These are phyloP conservation scores for Neonectria ditissima DNA, from an alignment of 2,329 filamentous ascomycete species.

Conservation along the genomic window DNA sequence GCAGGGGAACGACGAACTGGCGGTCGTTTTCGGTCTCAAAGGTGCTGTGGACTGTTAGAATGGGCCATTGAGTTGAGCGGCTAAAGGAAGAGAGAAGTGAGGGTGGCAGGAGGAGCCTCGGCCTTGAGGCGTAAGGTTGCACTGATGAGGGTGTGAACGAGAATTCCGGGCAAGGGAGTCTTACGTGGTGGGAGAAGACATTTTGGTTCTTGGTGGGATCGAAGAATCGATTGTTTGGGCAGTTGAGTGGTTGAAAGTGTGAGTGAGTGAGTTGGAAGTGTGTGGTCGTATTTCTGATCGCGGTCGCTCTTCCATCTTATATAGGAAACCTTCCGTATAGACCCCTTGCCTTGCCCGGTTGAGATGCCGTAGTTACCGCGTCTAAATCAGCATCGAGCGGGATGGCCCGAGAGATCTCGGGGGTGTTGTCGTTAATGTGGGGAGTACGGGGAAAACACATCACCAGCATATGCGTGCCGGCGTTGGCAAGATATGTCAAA, in stretches of 20 bases:
- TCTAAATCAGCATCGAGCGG: background rate
- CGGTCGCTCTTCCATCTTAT: background rate
- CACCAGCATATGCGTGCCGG: slow-evolving; percentile 2
- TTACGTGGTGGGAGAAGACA: slow-evolving; percentile 45
- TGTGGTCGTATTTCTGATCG: slow-evolving; percentile 18
- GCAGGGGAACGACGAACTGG: slow-evolving; percentile 45
- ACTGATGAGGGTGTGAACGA: background rate
- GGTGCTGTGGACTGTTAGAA: background rate
- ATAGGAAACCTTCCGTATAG: background rate
- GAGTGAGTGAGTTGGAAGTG: too few species aligned
- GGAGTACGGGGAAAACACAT: background rate
- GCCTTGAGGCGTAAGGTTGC: slow-evolving; percentile 21
- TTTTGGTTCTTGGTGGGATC: slow-evolving; percentile 35
- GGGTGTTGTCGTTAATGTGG: background rate
- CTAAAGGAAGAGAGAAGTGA: slow-evolving; percentile 34
- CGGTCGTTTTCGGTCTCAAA: slow-evolving; percentile 42
- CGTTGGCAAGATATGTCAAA: background rate
- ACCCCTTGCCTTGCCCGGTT: background rate
- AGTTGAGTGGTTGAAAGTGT: slow-evolving; percentile 36
- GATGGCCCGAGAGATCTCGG: background rate
- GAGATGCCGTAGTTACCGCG: background rate
- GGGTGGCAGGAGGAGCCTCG: slow-evolving; percentile 11
- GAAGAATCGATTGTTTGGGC: slow-evolving; percentile 23
- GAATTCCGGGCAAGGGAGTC: slow-evolving; percentile 11
- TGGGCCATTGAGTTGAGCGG: background rate